Evolutionary conservation across 257 asterid species (phyloP).

Genomic region (Schizonepeta tenuifolia): DNA sequence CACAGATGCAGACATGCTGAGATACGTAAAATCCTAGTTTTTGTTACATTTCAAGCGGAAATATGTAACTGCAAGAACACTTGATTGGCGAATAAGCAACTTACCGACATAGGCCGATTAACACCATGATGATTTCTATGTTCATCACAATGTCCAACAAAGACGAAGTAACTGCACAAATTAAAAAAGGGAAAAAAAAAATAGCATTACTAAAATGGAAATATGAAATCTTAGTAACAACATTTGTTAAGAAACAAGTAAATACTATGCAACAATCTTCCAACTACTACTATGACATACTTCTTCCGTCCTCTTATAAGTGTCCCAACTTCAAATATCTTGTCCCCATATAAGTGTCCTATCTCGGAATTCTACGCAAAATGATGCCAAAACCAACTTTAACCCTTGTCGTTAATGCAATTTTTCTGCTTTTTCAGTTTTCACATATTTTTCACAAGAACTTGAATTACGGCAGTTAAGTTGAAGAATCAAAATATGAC

Average conservation of each 20-base stretch:
- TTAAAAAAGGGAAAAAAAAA: neutral
- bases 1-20: neutral
- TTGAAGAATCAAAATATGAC: constrained; percentile 29
- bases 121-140: constrained; percentile 41
- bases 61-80: constrained; percentile 6
- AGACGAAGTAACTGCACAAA: constrained; percentile 46
- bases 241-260: constrained; percentile 3
- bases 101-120: constrained; percentile 49
- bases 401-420: too few relatives aligned
- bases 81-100: constrained; percentile 32
- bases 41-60: neutral
- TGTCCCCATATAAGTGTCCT: too few relatives aligned
- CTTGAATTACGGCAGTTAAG: constrained; percentile 12
- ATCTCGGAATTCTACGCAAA: too few relatives aligned
- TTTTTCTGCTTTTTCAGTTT: too few relatives aligned
- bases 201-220: neutral
- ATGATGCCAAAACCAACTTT: too few relatives aligned
- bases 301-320: too few relatives aligned
- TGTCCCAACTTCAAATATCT: neutral
- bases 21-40: neutral
- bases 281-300: too few relatives aligned
- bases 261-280: constrained; percentile 15
- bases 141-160: constrained; percentile 44
- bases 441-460: neutral
- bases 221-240: neutral